Percentiles rank a stretch among this genome's conserved stretches.
These are phyloP conservation scores for Monosporascus sp. DNA, from an alignment of 2,329 filamentous ascomycete genomes.

Conservation along the genomic window DNA sequence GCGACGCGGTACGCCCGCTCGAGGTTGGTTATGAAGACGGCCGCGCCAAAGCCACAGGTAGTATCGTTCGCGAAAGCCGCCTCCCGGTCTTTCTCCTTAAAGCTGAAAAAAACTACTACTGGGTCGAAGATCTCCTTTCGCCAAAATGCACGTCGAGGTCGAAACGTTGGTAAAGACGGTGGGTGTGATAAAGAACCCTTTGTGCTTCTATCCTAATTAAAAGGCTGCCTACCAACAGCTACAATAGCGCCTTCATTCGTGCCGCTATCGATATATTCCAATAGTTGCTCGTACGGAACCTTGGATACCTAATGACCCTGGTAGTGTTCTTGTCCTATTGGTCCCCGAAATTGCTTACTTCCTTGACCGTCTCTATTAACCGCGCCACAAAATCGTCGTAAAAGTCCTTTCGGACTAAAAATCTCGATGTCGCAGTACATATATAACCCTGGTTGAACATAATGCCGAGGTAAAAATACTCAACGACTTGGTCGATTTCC, in stretches of 20 bases:
- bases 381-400: constrained; percentile 57
- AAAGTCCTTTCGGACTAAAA: constrained; percentile 57
- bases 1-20: constrained; percentile 42
- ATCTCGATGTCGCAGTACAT: constrained; percentile 58
- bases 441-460: constrained; percentile 60
- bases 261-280: constrained; percentile 64
- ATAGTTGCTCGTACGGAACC: constrained; percentile 63
- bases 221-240: constrained; percentile 49
- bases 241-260: constrained; percentile 67
- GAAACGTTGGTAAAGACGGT: constrained; percentile 37
- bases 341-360: constrained; percentile 61
- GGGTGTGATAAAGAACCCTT: constrained; percentile 41
- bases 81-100: constrained; percentile 37
- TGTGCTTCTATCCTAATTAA: constrained; percentile 26
- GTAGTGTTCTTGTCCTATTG: constrained; percentile 62
- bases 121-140: constrained; percentile 43
- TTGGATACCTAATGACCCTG: constrained; percentile 54
- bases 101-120: constrained; percentile 36
- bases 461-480: constrained; percentile 44
- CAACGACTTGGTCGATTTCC: constrained; percentile 62
- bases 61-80: constrained; percentile 44
- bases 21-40: constrained; percentile 57
- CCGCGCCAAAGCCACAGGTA: constrained; percentile 55
- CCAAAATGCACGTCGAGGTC: constrained; percentile 34
- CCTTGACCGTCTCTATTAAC: constrained; percentile 55